Conservation (phyloP, 306 rosid genomes). For the Ceratonia siliqua region DNA sequence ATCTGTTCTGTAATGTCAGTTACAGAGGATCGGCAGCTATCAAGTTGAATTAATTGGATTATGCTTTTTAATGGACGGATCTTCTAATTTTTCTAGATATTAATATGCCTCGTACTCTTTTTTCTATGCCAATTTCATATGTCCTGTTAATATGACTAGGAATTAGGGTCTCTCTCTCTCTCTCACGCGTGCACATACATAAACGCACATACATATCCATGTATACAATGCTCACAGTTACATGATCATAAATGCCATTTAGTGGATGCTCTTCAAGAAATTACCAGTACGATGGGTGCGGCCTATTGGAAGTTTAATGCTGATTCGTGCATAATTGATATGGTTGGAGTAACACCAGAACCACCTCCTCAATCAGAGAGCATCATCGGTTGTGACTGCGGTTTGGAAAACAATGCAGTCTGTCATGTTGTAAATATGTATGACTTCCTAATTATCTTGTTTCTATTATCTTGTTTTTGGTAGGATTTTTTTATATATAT, state of each 20-base stretch:
- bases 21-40: not conserved
- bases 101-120: not conserved
- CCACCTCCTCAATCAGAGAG: slow-evolving; percentile 39
- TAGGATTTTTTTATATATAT: not conserved
- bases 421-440: slow-evolving; percentile 71
- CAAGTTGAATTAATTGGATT: slow-evolving; percentile 15
- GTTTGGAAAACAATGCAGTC: slow-evolving; percentile 35
- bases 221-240: slow-evolving; percentile 20
- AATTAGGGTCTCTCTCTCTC: not conserved
- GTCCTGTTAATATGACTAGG: slow-evolving; percentile 7
- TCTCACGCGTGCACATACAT: not conserved
- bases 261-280: slow-evolving; percentile 69
- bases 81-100: not conserved
- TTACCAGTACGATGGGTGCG: slow-evolving; percentile 56
- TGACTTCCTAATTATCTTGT: slow-evolving; percentile 35
- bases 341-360: slow-evolving; percentile 54
- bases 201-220: not conserved
- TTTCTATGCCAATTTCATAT: not conserved
- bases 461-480: not conserved
- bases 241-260: slow-evolving; percentile 17
- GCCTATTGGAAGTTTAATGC: slow-evolving; percentile 58
- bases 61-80: not conserved
- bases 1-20: not conserved
- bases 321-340: slow-evolving; percentile 46
- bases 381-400: slow-evolving; percentile 52